Conservation (phyloP, 2,329 filamentous ascomycete genomes). For the Dothideomycetes sp. region DNA sequence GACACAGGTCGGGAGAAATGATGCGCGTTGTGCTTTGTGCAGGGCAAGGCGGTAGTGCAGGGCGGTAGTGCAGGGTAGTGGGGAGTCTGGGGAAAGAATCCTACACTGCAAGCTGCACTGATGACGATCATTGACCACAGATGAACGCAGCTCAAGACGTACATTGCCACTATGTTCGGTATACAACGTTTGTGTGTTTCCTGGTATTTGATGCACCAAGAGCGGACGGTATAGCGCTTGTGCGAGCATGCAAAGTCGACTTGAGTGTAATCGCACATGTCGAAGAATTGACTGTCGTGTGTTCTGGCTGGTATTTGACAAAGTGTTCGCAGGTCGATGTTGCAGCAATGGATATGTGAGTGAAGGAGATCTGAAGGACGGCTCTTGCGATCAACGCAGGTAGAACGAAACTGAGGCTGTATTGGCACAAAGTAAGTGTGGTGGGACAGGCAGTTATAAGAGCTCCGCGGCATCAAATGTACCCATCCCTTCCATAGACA, state of each 20-base stretch:
- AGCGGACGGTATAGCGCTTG: constrained; percentile 43
- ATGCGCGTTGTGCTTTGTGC: too few species aligned
- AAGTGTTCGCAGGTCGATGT: neutral
- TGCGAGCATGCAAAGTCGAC: constrained; percentile 47
- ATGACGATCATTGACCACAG: too few species aligned
- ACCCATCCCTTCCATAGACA: too few species aligned
- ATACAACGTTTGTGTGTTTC: constrained; percentile 45
- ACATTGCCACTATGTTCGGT: constrained; percentile 43
- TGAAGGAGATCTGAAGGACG: too few species aligned
- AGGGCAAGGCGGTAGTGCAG: neutral
- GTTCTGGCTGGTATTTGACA: neutral
- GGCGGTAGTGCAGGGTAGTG: neutral
- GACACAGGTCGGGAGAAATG: neutral
- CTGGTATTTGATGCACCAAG: constrained; percentile 44
- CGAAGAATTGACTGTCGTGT: constrained; percentile 6
- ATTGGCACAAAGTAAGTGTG: too few species aligned
- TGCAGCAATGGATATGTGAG: neutral
- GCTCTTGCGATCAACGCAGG: too few species aligned
- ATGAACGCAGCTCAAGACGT: too few species aligned
- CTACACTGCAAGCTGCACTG: neutral
- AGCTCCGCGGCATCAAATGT: too few species aligned
- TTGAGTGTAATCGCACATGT: constrained; percentile 50
- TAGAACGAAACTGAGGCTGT: too few species aligned
- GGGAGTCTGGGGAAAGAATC: neutral
- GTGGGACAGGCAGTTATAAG: too few species aligned